phyloP scores from a whole-genome alignment of 176 grass and related monocot genomes.

The Ananas comosus region DNA sequence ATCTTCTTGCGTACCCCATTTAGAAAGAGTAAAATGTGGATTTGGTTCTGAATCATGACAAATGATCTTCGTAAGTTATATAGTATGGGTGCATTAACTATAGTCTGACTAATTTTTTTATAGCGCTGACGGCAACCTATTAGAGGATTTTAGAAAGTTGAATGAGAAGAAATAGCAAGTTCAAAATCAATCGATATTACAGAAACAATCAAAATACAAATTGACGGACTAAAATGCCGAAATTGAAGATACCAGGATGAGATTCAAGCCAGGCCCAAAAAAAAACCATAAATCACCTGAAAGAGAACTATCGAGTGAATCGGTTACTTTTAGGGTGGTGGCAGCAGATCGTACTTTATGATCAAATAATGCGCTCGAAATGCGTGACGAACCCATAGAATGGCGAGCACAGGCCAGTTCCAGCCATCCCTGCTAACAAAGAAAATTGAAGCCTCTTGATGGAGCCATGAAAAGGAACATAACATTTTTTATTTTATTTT shows the following conservation, averaged over 20 bases:
- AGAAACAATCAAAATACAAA: too few species aligned
- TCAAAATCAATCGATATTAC: too few species aligned
- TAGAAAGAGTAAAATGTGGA: slow-evolving; percentile 50
- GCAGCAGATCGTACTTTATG: slow-evolving; percentile 76
- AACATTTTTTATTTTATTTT: too few species aligned
- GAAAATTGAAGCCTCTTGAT: not conserved
- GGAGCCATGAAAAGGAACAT: not conserved
- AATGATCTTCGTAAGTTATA: not conserved
- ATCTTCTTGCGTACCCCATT: slow-evolving; percentile 42
- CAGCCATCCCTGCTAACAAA: slow-evolving; percentile 69
- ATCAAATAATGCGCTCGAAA: slow-evolving; percentile 65
- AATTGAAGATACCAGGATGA: not conserved
- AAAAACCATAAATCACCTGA: slow-evolving; percentile 33
- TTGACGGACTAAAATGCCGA: not conserved
- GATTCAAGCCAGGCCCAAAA: not conserved
- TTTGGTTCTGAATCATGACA: slow-evolving; percentile 37
- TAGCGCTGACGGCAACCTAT: too few species aligned
- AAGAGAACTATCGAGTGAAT: slow-evolving; percentile 17
- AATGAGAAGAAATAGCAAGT: too few species aligned
- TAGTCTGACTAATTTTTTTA: not conserved
- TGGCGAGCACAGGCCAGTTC: slow-evolving; percentile 85
- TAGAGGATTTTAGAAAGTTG: too few species aligned
- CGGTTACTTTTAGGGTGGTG: slow-evolving; percentile 52
- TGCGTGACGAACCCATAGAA: slow-evolving; percentile 64
- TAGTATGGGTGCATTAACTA: not conserved